Evolutionary conservation across 306 rosid species (phyloP), one percentile per base, ranked within the genome.

Genomic region (Oxytropis ochrocephala): DNA sequence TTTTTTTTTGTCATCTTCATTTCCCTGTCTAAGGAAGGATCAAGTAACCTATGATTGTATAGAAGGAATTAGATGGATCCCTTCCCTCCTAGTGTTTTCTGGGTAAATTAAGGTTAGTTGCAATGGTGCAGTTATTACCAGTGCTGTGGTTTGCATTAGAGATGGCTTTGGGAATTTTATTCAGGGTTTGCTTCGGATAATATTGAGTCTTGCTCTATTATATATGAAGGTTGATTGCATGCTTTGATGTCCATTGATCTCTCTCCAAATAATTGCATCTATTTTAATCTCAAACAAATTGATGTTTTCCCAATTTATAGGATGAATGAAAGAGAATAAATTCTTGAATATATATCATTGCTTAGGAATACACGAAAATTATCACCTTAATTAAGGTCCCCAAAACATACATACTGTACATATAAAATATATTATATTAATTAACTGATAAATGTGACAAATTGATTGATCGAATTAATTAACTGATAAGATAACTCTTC

Each of bases 401-500:
- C 78, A 60, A 59, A 72, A 53, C 55, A 49, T 18, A 56, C 41
- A 76, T 52, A 27, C 33, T 64, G 57, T 62, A 79, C 8, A 2
- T 38, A 6, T 38, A 1, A 5, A 0, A 41, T 65, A 81, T 82
- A 80, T 72, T 75, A 69, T 73, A 29, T 73, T 36, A 72, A 18
- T 78, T 72, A 84, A 72, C 29, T 24, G 3, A 24, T 24, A 38
- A 38, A 2, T 38, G 11, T 38, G 2, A 0, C 3, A 41, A 69
- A 81, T 82, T 82, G 83, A 78, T 78, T 75, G 75, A 36, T 72
- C 79, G 69, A 75, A 29, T 73, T 36, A 72, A 27, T 80, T 72
- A 84, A 75, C 29, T 24, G 29, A 24, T 24, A 38, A 35, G 32
- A 48, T 13, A 27, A 11, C 70, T 58, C 72, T 42, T 56, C 35